These are phyloP conservation scores for Heterobasidion annosum DNA, from an alignment of 1,284 basidiomycete species.

Conservation along the genomic window DNA sequence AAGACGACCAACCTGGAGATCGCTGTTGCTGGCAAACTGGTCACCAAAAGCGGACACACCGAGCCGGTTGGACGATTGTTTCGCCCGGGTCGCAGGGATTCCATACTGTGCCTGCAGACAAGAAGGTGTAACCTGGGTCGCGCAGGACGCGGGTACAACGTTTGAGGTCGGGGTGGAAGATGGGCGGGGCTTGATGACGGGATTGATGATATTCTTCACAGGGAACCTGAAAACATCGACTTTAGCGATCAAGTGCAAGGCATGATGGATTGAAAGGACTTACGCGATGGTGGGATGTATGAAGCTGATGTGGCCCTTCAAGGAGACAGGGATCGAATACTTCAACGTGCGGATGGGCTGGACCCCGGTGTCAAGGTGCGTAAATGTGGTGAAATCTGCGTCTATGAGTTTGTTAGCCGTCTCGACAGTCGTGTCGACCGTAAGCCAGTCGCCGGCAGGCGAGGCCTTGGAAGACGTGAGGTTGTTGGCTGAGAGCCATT, in stretches of 20 bases:
- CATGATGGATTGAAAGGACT: background rate
- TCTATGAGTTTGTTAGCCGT: slow-evolving; percentile 16
- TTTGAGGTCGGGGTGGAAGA: background rate
- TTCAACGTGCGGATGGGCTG: background rate
- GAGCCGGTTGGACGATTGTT: slow-evolving; percentile 17
- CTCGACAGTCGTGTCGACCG: slow-evolving; percentile 18
- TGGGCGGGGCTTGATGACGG: background rate
- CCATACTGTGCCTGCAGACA: slow-evolving; percentile 22
- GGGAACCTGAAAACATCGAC: slow-evolving; percentile 3
- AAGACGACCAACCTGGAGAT: slow-evolving; percentile 6
- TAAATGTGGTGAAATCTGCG: background rate
- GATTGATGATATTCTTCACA: slow-evolving; percentile 4
- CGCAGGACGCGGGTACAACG: slow-evolving; percentile 13
- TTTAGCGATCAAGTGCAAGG: background rate
- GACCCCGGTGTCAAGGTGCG: background rate
- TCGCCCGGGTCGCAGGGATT: slow-evolving; percentile 21
- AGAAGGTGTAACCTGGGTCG: slow-evolving; percentile 15
- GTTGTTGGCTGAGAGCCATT: slow-evolving; percentile 21
- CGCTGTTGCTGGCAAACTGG: slow-evolving; percentile 15
- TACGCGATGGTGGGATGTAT: background rate
- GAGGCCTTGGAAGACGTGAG: slow-evolving; percentile 15
- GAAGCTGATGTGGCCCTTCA: background rate
- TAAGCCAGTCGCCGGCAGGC: slow-evolving; percentile 18
- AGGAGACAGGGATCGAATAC: slow-evolving; percentile 13
- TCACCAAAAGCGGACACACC: slow-evolving; percentile 23